phyloP scores from a whole-genome alignment of 805 yeast species.

The Kodamaea restingae region DNA sequence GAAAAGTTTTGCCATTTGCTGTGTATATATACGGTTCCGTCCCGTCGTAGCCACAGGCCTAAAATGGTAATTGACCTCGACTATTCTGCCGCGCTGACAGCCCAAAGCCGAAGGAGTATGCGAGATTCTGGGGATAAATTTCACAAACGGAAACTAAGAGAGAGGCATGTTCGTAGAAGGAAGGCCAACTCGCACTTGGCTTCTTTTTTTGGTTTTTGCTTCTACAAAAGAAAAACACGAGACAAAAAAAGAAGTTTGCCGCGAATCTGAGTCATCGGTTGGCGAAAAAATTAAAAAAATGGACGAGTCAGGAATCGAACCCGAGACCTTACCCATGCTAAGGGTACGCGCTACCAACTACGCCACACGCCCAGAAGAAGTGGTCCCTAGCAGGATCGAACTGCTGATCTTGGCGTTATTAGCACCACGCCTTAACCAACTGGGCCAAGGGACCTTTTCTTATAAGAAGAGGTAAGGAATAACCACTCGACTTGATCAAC shows the following conservation, averaged over 20 bases:
- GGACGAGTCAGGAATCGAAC: slow-evolving; percentile 12
- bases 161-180: not conserved
- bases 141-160: slow-evolving; percentile 2
- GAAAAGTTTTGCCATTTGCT: not conserved
- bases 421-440: slow-evolving; percentile 61
- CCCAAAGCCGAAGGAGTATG: slow-evolving; percentile 5
- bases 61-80: slow-evolving; percentile 3
- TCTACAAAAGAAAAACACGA: not conserved
- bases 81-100: slow-evolving; percentile 2
- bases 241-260: not conserved
- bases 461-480: not conserved
- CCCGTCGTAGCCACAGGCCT: not conserved
- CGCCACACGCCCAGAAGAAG: slow-evolving; percentile 64
- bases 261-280: not conserved
- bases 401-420: slow-evolving; percentile 51
- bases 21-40: not conserved
- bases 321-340: slow-evolving; percentile 11
- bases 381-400: slow-evolving; percentile 39
- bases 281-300: slow-evolving; percentile 4
- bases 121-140: not conserved
- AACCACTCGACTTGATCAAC: too few relatives aligned
- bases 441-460: slow-evolving; percentile 50
- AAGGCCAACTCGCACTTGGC: not conserved
- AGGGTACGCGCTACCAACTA: slow-evolving; percentile 68
- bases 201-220: not conserved